Conservation (phyloP, 805 yeast genomes). For the Candida multigemmis region DNA sequence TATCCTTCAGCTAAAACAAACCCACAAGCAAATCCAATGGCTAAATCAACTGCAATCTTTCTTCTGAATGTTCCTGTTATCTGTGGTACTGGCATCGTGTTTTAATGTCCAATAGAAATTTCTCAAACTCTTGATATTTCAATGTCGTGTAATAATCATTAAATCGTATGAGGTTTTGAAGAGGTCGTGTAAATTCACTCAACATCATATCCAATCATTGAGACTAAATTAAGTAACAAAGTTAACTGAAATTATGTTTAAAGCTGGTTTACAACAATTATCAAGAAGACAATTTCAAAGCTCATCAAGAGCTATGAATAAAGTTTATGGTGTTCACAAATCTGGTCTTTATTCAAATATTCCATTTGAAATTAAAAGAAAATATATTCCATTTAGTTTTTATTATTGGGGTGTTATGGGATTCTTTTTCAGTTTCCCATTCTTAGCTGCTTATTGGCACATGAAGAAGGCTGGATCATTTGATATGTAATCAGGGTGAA, state of each 20-base stretch:
- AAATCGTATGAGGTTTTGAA: too few relatives aligned
- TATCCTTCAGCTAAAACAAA: conserved; percentile 49
- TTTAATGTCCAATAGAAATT: too few relatives aligned
- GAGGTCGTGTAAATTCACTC: too few relatives aligned
- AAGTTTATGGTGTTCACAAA: conserved; percentile 29
- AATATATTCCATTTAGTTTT: conserved; percentile 69
- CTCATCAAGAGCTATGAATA: conserved; percentile 29
- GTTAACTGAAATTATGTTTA: too few relatives aligned
- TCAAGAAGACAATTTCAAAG: conserved; percentile 40
- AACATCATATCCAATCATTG: too few relatives aligned
- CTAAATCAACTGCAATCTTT: conserved; percentile 71
- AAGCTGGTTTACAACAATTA: too few relatives aligned
- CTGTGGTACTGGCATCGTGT: conserved; percentile 84
- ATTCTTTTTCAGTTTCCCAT: conserved; percentile 48
- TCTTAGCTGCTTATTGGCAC: conserved; percentile 71
- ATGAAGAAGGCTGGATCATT: conserved; percentile 75
- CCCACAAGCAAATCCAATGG: conserved; percentile 59
- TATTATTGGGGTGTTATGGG: conserved; percentile 75
- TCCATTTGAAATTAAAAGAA: conserved; percentile 94
- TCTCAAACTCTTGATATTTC: too few relatives aligned
- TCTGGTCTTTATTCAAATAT: conserved; percentile 81
- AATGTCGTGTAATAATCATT: too few relatives aligned
- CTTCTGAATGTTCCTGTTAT: conserved; percentile 77
- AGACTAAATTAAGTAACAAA: too few relatives aligned
- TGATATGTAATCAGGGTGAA: conserved; percentile 5